A percentile compares a stretch with the other conserved stretches of the same genome.
Conservation (phyloP, 2,329 filamentous ascomycete genomes). For the Ceratocystis cacaofunesta region DNA sequence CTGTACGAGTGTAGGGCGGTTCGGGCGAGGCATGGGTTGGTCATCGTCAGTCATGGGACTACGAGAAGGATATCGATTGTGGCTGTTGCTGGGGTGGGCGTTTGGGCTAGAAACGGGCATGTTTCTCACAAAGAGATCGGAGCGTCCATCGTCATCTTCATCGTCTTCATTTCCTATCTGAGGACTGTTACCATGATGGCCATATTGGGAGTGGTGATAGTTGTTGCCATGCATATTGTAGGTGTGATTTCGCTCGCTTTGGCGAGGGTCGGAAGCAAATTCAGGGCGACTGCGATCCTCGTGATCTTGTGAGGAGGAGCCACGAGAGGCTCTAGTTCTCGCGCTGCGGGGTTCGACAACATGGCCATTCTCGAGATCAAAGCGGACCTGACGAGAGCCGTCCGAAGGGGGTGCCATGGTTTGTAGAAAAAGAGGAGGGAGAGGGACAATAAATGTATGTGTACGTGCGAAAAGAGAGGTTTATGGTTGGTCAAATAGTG, state of each 20-base stretch:
- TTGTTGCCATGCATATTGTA: slow-evolving; percentile 3
- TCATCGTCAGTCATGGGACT: slow-evolving; percentile 7
- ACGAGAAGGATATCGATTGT: neutral
- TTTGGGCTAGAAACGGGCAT: slow-evolving; percentile 6
- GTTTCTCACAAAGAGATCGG: slow-evolving; percentile 1
- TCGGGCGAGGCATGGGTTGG: slow-evolving; percentile 25
- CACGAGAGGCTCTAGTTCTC: neutral
- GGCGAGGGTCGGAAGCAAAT: slow-evolving; percentile 8
- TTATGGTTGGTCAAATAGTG: neutral
- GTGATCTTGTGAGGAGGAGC: slow-evolving; percentile 4
- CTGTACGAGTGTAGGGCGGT: slow-evolving; percentile 45
- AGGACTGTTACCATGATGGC: neutral
- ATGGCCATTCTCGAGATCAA: slow-evolving; percentile 7
- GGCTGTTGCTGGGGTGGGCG: slow-evolving; percentile 5
- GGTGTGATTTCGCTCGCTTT: slow-evolving; percentile 5
- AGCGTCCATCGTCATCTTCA: neutral
- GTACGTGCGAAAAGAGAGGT: neutral
- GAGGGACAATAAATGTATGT: too few relatives aligned
- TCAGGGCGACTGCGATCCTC: slow-evolving; percentile 4
- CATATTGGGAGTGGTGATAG: neutral
- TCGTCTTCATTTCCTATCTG: neutral
- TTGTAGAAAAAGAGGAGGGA: neutral
- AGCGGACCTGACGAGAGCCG: slow-evolving; percentile 9
- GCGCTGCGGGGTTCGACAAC: neutral
- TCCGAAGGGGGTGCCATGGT: neutral